Conservation (phyloP, 2,329 filamentous ascomycete species). For the Penicillium sp. region DNA sequence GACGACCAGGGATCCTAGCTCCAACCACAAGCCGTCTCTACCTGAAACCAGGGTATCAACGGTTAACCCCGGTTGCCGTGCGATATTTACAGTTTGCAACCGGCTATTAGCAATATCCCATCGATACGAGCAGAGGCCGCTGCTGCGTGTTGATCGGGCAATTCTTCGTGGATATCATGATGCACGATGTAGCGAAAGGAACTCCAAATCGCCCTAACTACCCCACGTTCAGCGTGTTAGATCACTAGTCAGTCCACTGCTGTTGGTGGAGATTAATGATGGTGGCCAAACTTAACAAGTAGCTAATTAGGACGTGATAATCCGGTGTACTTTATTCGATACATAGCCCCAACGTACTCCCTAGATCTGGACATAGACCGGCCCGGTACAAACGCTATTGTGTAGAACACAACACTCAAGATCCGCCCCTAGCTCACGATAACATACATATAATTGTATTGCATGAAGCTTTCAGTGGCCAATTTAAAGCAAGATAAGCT, state of each 20-base stretch:
- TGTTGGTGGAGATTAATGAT: background rate
- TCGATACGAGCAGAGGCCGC: background rate
- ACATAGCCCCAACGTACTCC: background rate
- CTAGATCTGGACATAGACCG: background rate
- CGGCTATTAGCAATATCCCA: conserved; percentile 7
- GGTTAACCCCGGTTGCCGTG: conserved; percentile 8
- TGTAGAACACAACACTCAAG: too few species aligned
- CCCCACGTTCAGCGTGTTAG: background rate
- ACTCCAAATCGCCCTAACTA: background rate
- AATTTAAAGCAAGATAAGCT: background rate
- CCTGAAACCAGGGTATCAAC: conserved; percentile 10
- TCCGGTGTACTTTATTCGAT: too few species aligned
- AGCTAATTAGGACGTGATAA: too few species aligned
- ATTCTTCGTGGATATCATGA: background rate
- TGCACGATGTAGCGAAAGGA: background rate
- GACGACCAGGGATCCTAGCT: background rate
- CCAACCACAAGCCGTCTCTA: background rate
- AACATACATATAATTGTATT: too few species aligned
- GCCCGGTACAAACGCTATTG: background rate
- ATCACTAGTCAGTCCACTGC: background rate
- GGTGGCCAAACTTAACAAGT: background rate
- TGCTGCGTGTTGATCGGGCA: background rate
- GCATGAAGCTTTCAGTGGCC: background rate
- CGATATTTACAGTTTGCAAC: conserved; percentile 3
- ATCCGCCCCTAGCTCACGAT: too few species aligned